Base-by-base conservation (phyloP, 2,329 filamentous ascomycete genomes). In the Epichloe amarillans region DNA sequence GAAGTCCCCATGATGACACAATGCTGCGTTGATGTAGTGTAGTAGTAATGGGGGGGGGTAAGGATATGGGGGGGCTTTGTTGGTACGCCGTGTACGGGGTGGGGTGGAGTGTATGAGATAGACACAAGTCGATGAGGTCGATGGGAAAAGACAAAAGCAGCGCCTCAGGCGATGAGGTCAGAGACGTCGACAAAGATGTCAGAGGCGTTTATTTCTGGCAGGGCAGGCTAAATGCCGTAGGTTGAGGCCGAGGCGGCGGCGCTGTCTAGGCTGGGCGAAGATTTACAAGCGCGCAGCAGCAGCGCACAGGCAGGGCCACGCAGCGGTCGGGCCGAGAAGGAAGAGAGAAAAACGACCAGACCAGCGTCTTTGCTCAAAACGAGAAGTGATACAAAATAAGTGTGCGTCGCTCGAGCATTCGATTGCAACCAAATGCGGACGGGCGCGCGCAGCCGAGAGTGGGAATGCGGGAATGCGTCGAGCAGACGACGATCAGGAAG, bases 1-100 rank as follows among this genome's bases (percentile, higher is more conserved):
- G 72, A 67, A 66, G 68, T 69, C 62, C 66, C 72, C 72, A 74
- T 74, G 66, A 69, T 70, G 70, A 69, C 66, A 67, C 66, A 66
- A 74, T 69, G 65, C 67, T 50, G 48, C 47, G 19, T 70, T 66
- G 66, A 70, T 70, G 64, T 70, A 70, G 65, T 4, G 65, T 65
- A 49, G 37, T 49, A 49, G 36, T 15, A 6, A 39, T 30, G 39
- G 39, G 30, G 47, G 39, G 39, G 19, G 33, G 33, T 26, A n/a
- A 38, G 38, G 26, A 65, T 62, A 57, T 58, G 61, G 58, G 61
- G n/a, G 61, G 58, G 60, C 54, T 58, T 56, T 55, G 58, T 55
- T 5, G 23, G 21, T 39, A 23, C 21, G 19, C 26, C 26, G 26
- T 30, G 36, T 21, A 50, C 44, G 56, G 56, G 56, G 58, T 56